Evolutionary conservation across 2,329 filamentous ascomycete species (phyloP), one percentile per base, ranked within the genome.

Genomic region (Esteya vermicola): DNA sequence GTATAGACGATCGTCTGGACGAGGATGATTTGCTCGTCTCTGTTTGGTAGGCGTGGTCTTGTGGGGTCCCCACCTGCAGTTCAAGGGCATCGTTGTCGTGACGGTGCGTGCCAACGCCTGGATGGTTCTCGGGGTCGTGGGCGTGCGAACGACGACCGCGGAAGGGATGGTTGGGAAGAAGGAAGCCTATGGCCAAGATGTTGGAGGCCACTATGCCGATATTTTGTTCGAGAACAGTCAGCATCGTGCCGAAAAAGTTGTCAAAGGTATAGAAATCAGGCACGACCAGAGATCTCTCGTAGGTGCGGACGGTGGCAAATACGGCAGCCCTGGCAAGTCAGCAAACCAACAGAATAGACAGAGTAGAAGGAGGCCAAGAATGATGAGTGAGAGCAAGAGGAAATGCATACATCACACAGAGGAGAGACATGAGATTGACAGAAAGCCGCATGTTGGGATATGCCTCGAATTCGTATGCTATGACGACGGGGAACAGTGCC

Each of bases 151-250:
- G n/a, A n/a, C n/a, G n/a, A n/a, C n/a, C n/a, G n/a, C n/a, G n/a
- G n/a, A n/a, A n/a, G n/a, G n/a, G n/a, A n/a, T n/a, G n/a, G n/a
- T 42, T 37, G 32, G 50, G 50, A 45, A 55, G 56, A 23, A 55
- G 57, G 23, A 56, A 48, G 3, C 55, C 51, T 21, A 60, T 48
- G 20, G 55, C 53, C 1, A 62, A 48, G 12, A 60, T 47, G 44
- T 62, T 62, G 28, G 59, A 54, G 9, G 57, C 51, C 9, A 58
- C 44, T 21, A 62, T 56, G 41, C 54, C 52, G n/a, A 60, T 36
- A 47, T 60, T 63, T 40, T 59, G 54, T 38, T 60, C 55, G 10
- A 61, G 49, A 6, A 57, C 51, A 13, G 53, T 52, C 26, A 62
- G 48, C 23, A 60, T 49, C 8, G 51, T 57, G 13, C 51, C 50